phyloP scores from a whole-genome alignment of 495 filamentous ascomycete genomes.

The Lasiosphaeria hispida region DNA sequence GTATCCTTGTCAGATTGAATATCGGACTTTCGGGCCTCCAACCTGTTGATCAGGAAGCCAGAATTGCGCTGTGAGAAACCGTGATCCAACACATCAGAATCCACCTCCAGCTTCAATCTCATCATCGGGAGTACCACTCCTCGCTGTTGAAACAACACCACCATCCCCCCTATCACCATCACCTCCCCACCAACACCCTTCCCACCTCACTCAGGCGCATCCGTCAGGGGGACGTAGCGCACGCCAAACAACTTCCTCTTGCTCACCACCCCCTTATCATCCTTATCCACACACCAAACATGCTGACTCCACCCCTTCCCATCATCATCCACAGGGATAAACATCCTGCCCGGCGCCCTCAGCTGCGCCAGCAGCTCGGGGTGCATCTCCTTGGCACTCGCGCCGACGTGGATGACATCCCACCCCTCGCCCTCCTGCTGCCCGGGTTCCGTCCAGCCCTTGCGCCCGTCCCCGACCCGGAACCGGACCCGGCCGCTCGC shows the following conservation, averaged over 20 bases:
- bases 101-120: too few relatives aligned
- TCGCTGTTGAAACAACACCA: too few relatives aligned
- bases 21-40: too few relatives aligned
- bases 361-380: conserved; percentile 73
- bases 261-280: conserved; percentile 67
- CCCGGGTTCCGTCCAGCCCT: conserved; percentile 59
- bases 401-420: conserved; percentile 96
- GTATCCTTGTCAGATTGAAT: too few relatives aligned
- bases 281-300: conserved; percentile 91
- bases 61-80: too few relatives aligned
- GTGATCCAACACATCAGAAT: too few relatives aligned
- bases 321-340: conserved; percentile 78
- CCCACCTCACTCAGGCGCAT: conserved; percentile 54
- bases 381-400: conserved; percentile 76
- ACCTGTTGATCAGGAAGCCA: too few relatives aligned
- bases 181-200: too few relatives aligned
- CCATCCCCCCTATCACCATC: too few relatives aligned
- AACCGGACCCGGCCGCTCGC: conserved; percentile 64
- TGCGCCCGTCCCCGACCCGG: conserved; percentile 75
- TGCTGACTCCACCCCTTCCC: conserved; percentile 55
- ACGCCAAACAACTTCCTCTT: conserved; percentile 80
- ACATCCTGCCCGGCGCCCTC: conserved; percentile 73
- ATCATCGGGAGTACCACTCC: too few relatives aligned
- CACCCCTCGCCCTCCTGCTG: conserved; percentile 42
- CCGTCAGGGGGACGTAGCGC: conserved; percentile 90